Conservation (phyloP, 148 eudicot species). For the Vaccinium vitisidaea region DNA sequence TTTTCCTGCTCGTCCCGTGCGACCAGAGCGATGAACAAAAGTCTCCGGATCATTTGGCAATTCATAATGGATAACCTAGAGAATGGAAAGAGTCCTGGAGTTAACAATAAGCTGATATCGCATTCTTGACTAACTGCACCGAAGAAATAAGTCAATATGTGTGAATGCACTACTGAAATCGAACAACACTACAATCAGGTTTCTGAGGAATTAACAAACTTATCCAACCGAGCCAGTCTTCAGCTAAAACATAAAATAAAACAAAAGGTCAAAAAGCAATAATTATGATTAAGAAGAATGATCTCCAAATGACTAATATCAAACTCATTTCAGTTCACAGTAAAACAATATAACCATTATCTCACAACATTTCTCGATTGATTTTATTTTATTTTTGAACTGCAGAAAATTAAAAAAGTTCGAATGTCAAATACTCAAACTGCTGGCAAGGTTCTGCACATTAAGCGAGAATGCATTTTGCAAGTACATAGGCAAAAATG, state of each 20-base stretch:
- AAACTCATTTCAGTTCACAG: neutral
- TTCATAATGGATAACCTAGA: slow-evolving; percentile 87
- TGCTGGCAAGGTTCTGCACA: neutral
- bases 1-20: slow-evolving; percentile 98
- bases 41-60: slow-evolving; percentile 96
- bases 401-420: too few relatives aligned
- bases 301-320: neutral
- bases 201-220: neutral
- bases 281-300: neutral
- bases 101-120: slow-evolving; percentile 1
- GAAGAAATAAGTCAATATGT: neutral
- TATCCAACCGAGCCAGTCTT: neutral
- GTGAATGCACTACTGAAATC: neutral
- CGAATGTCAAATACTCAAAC: too few relatives aligned
- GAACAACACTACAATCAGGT: neutral
- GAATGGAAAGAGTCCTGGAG: neutral
- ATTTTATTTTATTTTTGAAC: too few relatives aligned
- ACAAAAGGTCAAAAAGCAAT: slow-evolving; percentile 4
- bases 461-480: neutral
- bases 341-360: neutral
- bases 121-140: neutral
- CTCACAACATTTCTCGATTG: neutral
- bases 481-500: neutral
- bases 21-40: slow-evolving; percentile 98
- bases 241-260: neutral